phyloP scores from a whole-genome alignment of 1,284 basidiomycete genomes.

The Trichosporon sp. region DNA sequence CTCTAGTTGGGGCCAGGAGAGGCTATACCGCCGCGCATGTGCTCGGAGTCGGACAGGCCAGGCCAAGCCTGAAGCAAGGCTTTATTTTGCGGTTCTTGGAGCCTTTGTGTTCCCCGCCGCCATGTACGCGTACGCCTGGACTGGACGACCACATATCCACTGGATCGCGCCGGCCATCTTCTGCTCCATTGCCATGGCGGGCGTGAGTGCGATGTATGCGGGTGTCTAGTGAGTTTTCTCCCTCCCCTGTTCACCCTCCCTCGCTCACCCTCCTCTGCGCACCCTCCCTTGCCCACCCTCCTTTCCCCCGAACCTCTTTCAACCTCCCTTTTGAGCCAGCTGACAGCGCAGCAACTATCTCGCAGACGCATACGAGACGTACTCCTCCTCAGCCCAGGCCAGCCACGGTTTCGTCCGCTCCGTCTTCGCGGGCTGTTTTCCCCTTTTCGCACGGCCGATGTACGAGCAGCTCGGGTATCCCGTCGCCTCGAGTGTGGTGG shows the following conservation, averaged over 20 bases:
- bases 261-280: no score
- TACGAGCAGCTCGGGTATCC: slow-evolving; percentile 50
- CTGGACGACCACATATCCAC: slow-evolving; percentile 39
- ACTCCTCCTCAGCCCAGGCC: slow-evolving; percentile 55
- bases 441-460: slow-evolving; percentile 49
- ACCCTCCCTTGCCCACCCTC: no score
- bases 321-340: background rate
- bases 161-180: slow-evolving; percentile 49
- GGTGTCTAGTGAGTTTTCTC: slow-evolving; percentile 45
- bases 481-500: slow-evolving; percentile 50
- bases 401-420: slow-evolving; percentile 53
- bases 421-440: slow-evolving; percentile 46
- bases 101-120: slow-evolving; percentile 50
- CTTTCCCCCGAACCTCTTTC: no score
- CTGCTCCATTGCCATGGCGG: slow-evolving; percentile 39
- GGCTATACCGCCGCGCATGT: slow-evolving; percentile 41
- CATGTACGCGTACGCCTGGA: slow-evolving; percentile 51
- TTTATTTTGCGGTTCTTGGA: slow-evolving; percentile 56
- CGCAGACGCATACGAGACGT: slow-evolving; percentile 53
- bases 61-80: slow-evolving; percentile 58
- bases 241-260: no score
- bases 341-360: slow-evolving; percentile 44
- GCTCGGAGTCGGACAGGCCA: slow-evolving; percentile 44
- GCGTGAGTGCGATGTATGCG: slow-evolving; percentile 49
- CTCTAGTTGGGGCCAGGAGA: slow-evolving; percentile 61